Evolutionary conservation across 495 filamentous ascomycete species (phyloP), one percentile per base, ranked within the genome.

Genomic region (Penicillium mononematosum): DNA sequence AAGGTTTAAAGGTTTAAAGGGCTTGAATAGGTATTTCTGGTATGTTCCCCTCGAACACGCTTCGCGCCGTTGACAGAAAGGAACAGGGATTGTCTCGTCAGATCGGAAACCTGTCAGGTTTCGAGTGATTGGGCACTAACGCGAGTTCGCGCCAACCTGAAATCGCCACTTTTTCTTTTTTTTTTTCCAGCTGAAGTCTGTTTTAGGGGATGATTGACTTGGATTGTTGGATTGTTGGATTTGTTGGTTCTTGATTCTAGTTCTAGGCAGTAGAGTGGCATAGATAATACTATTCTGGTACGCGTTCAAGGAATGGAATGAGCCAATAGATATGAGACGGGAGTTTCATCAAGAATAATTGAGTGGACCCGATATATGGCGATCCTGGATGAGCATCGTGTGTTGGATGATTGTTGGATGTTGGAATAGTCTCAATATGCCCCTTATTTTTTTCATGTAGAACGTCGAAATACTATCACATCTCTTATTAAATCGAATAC

Each of bases 321-420:
- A 62, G 63, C 64, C 63, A 61, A 43, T 27, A 38, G 59, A 22
- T 16, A 17, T 66, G 65, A 66, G 65, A 66, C 65, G 60, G 58
- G 52, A 60, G 66, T 68, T 66, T 68, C 66, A 66, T 49, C 27
- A 52, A 24, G 46, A 53, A 62, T 58, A 51, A 52, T 59, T 52
- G 34, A 52, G 31, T 45, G 29, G 10, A 38, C 32, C 41, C 36
- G 3, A 34, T 34, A 34, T 34, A 27, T 24, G 50, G 41, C 39
- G 51, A 53, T 53, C 50, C 50, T 34, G 4, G 11, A 34, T 34
- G 3, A 14, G 31, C 29, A 27, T 27, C 8, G 8, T 31, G 2
- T 31, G 29, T 10, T 22, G 22, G 22, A 22, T 22, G 20, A 1
- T 20, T 31, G 29, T 31, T 31, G 29, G 29, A 11, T 31, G 29